phyloP scores from a whole-genome alignment of 2,329 filamentous ascomycete genomes.

The Talaromyces sp. region DNA sequence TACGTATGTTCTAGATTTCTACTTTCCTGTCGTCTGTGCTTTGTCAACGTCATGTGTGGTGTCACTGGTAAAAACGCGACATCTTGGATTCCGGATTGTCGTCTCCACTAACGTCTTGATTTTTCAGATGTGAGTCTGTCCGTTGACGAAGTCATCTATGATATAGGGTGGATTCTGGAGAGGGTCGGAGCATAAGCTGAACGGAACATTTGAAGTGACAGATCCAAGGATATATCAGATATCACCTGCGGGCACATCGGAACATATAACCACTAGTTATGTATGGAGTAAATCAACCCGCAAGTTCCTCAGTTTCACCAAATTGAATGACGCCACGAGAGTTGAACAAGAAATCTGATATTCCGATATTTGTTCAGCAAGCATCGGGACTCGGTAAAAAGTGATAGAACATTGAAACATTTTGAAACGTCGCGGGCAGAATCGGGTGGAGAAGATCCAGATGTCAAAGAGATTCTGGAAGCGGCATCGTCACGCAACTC shows the following conservation, averaged over 20 bases:
- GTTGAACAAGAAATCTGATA: background rate
- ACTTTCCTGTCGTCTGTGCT: too few species aligned
- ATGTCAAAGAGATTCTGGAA: background rate
- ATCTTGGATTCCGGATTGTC: too few species aligned
- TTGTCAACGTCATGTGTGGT: too few species aligned
- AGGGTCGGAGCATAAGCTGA: background rate
- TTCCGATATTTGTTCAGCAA: background rate
- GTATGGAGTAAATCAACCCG: background rate
- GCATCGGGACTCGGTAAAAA: background rate
- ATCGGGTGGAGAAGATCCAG: slow-evolving; percentile 3
- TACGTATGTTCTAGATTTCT: too few species aligned
- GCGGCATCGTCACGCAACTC: background rate
- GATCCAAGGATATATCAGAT: background rate
- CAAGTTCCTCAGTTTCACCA: background rate
- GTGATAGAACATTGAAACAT: too few species aligned
- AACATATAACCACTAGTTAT: background rate
- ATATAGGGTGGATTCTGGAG: background rate
- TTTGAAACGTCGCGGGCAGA: slow-evolving; percentile 5
- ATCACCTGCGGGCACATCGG: too few species aligned
- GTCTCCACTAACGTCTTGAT: too few species aligned
- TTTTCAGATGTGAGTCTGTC: too few species aligned
- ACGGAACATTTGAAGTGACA: background rate
- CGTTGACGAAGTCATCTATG: background rate
- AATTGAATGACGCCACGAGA: background rate
- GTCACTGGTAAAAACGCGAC: too few species aligned